Evolutionary conservation across 2,329 filamentous ascomycete genomes (phyloP), one percentile per base, ranked within the genome.

Genomic region (Fusarium phyllophilum): DNA sequence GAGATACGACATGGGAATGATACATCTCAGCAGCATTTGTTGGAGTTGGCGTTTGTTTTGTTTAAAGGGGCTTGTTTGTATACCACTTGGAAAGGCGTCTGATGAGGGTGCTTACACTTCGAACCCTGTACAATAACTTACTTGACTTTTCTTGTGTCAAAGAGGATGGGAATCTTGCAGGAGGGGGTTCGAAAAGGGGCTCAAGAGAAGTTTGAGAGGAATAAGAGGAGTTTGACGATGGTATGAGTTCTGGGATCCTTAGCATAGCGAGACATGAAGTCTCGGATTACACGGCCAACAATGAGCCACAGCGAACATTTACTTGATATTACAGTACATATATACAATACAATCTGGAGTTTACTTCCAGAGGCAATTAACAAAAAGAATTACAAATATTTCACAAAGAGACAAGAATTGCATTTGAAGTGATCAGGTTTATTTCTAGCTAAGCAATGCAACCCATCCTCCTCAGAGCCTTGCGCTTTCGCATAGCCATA

Each of bases 81-180:
- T 74, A 74, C 63, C 71, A 72, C 31, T 63, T 69, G 75, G 72
- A 75, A 59, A 74, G 76, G 76, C 73, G 76, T 76, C 45, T 72
- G 69, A 41, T 46, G 20, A 48, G 66, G 54, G 62, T 49, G 63
- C 66, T 67, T 46, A n/a, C 15, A 26, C 34, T 54, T 46, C 34
- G 38, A 60, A 62, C 62, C 63, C 45, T 78, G 76, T 78, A 78
- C 52, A 64, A 77, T 76, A 77, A 62, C 72, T 68, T 63, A 68
- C 62, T 61, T 61, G 58, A 55, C 51, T 62, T 65, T 62, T 33
- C 60, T 57, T 59, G 59, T 58, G 55, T 62, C 56, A 20, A 63
- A 66, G 39, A 56, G 73, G 45, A 64, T 49, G 66, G 46, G 42
- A 69, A 68, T 57, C 58, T 57, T 67, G 60, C 41, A 58, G 39